Evolutionary conservation across 148 eudicot genomes (phyloP).

Genomic region (Chenopodium suecicum): DNA sequence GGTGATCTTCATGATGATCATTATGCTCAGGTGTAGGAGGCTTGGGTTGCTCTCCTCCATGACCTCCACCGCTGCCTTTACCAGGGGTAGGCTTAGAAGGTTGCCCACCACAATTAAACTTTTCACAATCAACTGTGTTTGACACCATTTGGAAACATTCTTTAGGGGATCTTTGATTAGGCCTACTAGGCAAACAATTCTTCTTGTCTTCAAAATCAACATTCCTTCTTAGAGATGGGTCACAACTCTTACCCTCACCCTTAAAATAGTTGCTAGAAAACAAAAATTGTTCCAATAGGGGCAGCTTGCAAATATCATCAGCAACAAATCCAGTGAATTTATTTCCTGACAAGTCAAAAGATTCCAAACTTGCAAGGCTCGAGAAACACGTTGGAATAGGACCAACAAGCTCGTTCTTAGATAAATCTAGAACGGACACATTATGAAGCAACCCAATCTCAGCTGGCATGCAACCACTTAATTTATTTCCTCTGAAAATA

Average conservation of each 20-base stretch:
- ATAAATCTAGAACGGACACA: conserved; percentile 38
- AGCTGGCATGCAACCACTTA: conserved; percentile 55
- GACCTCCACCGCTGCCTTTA: background rate
- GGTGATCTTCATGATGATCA: background rate
- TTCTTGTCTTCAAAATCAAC: conserved; percentile 24
- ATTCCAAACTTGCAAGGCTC: conserved; percentile 28
- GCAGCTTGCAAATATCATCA: conserved; percentile 42
- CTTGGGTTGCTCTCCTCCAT: conserved; percentile 1
- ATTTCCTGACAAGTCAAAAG: conserved; percentile 38
- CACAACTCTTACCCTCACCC: conserved; percentile 31
- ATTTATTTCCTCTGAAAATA: conserved; percentile 35
- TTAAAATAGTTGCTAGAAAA: conserved; percentile 44
- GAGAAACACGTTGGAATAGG: conserved; percentile 37
- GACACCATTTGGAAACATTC: conserved; percentile 34
- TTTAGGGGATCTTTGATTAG: conserved; percentile 36
- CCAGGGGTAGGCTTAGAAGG: background rate
- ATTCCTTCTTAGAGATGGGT: background rate
- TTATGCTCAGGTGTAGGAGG: background rate
- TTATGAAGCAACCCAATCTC: conserved; percentile 41
- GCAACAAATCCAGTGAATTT: conserved; percentile 42
- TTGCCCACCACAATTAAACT: conserved; percentile 32
- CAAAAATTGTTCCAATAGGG: conserved; percentile 30
- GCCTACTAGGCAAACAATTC: conserved; percentile 45
- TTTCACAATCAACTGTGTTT: conserved; percentile 40
- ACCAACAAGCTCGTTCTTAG: conserved; percentile 41